Evolutionary conservation across 1,284 basidiomycete species (phyloP).

Genomic region (Puccinia novopanici): DNA sequence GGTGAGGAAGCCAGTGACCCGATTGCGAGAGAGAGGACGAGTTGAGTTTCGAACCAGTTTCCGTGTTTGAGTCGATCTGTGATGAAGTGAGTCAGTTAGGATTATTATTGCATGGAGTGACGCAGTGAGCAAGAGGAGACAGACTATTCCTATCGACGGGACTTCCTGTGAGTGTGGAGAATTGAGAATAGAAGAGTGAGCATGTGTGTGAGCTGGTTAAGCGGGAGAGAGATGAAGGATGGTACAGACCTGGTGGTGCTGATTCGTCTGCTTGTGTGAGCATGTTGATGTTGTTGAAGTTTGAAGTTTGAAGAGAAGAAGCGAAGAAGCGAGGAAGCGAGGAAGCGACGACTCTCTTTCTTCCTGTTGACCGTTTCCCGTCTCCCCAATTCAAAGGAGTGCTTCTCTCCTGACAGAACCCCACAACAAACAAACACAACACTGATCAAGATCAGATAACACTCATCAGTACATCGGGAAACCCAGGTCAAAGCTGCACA

Average conservation of each 20-base stretch:
- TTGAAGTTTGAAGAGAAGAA: background rate
- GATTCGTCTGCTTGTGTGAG: background rate
- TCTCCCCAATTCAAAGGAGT: too few species aligned
- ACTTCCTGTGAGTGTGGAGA: constrained; percentile 34
- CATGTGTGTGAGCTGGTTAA: background rate
- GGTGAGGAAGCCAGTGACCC: constrained; percentile 27
- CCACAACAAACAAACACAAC: too few species aligned
- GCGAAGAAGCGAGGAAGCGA: too few species aligned
- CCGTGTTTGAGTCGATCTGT: constrained; percentile 37
- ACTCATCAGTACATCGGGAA: too few species aligned
- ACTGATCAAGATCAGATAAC: too few species aligned
- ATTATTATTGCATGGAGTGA: background rate
- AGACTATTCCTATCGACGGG: constrained; percentile 47
- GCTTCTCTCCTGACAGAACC: too few species aligned
- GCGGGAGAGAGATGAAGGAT: background rate
- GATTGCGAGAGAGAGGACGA: constrained; percentile 30
- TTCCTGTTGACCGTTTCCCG: too few species aligned
- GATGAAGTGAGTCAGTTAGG: background rate
- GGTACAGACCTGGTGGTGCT: constrained; percentile 16
- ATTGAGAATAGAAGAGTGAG: background rate
- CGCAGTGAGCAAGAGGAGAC: background rate
- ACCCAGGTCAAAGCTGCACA: too few species aligned
- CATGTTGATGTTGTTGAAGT: background rate
- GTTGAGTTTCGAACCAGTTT: constrained; percentile 48
- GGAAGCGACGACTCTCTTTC: too few species aligned